Evolutionary conservation across 2,329 filamentous ascomycete genomes (phyloP), one percentile per base, ranked within the genome.

Genomic region (Aspergillus jensenii): DNA sequence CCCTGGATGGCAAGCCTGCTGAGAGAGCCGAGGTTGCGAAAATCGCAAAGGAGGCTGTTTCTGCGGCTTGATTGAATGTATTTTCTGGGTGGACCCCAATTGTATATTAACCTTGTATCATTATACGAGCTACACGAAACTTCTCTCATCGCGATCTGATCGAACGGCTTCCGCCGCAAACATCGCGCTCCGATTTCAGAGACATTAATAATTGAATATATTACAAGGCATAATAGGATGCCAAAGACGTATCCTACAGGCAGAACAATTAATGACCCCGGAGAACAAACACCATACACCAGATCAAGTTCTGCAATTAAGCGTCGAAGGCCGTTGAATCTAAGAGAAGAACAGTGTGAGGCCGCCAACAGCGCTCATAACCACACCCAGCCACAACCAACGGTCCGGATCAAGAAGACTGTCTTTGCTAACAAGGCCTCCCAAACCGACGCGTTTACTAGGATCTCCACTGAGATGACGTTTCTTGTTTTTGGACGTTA

Each of bases 341-440:
- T 60, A 74, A n/a, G 69, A 72, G 40, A 66, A 74, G 54, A 76
- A 66, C 35, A 77, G 60, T 11, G 67, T 67, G 33, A 76, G 60
- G 1, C 78, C 76, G 19, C 79, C 79, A 15, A 80, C 57, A 12
- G 75, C 74, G 11, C 76, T 79, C 68, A 80, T 74, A n/a, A 78
- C 62, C 11, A 81, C 67, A 15, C 79, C 79, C 52, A 79, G 64
- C 79, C 79, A 81, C 75, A 79, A 78, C 75, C 74, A 79, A 12
- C 68, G 68, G 62, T 81, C 74, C 9, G 76, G 71, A 52, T 76
- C 72, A 27, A 72, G 60, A 25, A 76, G 56, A 25, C 75, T 67
- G 27, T 71, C 73, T 25, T 65, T 66, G 14, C 68, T 67, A 12
- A 73, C 55, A 40, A 76, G 52, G 5, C 64, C 56, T 45, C 66